A percentile compares a stretch with the other conserved stretches of the same genome.
Evolutionary conservation across 495 filamentous ascomycete species (phyloP).

Genomic region (Penicillium egyptiacum): DNA sequence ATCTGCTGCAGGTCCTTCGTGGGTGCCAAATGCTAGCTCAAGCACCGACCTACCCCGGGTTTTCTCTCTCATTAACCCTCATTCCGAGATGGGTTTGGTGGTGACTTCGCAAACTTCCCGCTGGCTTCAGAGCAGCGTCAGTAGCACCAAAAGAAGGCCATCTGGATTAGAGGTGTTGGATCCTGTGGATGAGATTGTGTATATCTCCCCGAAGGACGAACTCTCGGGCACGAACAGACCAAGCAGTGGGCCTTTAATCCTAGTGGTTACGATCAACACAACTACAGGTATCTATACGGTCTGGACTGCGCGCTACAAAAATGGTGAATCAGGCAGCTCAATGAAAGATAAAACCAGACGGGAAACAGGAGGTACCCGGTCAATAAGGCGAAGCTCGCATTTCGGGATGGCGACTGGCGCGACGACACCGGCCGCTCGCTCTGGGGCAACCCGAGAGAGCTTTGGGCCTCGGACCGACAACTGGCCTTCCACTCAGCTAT

Average conservation of each 20-base stretch:
- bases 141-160: constrained; percentile 25
- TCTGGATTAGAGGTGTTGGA: constrained; percentile 57
- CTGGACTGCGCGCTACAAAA: constrained; percentile 72
- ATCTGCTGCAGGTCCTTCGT: constrained; percentile 25
- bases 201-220: constrained; percentile 64
- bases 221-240: constrained; percentile 30
- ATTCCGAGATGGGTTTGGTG: constrained; percentile 82
- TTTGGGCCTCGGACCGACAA: constrained; percentile 49
- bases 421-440: constrained; percentile 68
- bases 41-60: constrained; percentile 70
- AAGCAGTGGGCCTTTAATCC: constrained; percentile 51
- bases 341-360: constrained; percentile 47
- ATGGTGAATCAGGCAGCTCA: constrained; percentile 54
- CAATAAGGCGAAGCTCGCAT: constrained; percentile 81
- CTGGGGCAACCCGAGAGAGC: constrained; percentile 53
- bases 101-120: constrained; percentile 54
- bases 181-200: constrained; percentile 74
- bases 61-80: constrained; percentile 82
- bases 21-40: constrained; percentile 30
- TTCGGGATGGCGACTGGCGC: constrained; percentile 75
- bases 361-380: constrained; percentile 55
- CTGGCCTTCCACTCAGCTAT: constrained; percentile 14
- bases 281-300: constrained; percentile 71
- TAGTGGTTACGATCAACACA: constrained; percentile 80
- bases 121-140: constrained; percentile 34